Percentiles rank a stretch among this genome's conserved stretches.
Conservation (phyloP, 2,329 filamentous ascomycete genomes). For the Microdochium trichocladiopsis region DNA sequence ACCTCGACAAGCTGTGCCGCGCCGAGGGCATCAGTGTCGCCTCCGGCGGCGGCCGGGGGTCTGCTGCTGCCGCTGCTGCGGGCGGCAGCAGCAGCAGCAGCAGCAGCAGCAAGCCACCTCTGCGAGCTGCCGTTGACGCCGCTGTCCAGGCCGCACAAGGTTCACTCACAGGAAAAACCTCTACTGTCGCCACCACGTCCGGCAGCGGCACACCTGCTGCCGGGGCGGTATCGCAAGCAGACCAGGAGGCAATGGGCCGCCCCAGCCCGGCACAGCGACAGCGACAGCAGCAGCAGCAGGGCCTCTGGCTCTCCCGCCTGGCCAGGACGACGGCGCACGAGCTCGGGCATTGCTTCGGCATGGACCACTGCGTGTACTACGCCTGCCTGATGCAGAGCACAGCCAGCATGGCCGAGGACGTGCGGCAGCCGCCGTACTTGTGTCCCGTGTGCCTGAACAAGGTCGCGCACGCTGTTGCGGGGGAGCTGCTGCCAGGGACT, state of each 20-base stretch:
- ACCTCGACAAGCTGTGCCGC: slow-evolving; percentile 33
- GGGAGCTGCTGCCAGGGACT: slow-evolving; percentile 12
- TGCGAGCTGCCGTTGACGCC: no score
- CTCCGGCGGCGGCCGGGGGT: no score
- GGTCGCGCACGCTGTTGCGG: slow-evolving; percentile 26
- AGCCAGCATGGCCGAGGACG: slow-evolving; percentile 48
- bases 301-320: slow-evolving; percentile 50
- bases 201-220: no score
- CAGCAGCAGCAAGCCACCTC: no score
- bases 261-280: neutral
- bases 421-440: slow-evolving; percentile 55
- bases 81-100: neutral
- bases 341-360: slow-evolving; percentile 58
- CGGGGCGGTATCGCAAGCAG: no score
- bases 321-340: slow-evolving; percentile 57
- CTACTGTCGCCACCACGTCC: no score
- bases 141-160: no score
- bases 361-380: slow-evolving; percentile 60
- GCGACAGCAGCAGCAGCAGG: slow-evolving; percentile 8
- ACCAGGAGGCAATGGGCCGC: no score
- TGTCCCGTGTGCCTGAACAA: slow-evolving; percentile 55
- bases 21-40: slow-evolving; percentile 6
- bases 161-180: no score
- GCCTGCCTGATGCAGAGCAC: slow-evolving; percentile 60
- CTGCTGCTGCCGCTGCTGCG: slow-evolving; percentile 5